phyloP scores from a whole-genome alignment of 164 flowering plant genomes.

The Aristolochia californica region DNA sequence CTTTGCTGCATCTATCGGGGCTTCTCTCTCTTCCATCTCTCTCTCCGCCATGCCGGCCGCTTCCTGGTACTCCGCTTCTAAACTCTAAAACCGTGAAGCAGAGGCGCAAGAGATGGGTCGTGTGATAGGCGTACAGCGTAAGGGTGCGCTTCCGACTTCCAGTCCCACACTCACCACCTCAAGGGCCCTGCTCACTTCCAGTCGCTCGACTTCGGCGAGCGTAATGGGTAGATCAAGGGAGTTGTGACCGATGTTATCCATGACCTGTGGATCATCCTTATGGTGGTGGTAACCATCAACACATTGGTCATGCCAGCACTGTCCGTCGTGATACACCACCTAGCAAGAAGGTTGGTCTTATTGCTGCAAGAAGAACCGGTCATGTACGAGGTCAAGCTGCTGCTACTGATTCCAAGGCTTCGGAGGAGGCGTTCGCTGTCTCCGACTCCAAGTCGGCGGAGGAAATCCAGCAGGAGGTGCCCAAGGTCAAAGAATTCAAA shows the following conservation, averaged over 20 bases:
- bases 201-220: slow-evolving; percentile 48
- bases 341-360: slow-evolving; percentile 14
- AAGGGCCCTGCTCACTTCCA: slow-evolving; percentile 55
- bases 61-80: too few relatives aligned
- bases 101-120: slow-evolving; percentile 8
- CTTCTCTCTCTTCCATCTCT: too few relatives aligned
- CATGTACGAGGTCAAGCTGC: slow-evolving; percentile 17
- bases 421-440: too few relatives aligned
- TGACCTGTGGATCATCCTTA: slow-evolving; percentile 23
- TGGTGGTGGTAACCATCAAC: slow-evolving; percentile 21
- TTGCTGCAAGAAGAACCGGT: slow-evolving; percentile 19
- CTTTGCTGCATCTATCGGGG: too few relatives aligned
- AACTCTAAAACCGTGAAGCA: not conserved
- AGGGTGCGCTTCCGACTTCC: slow-evolving; percentile 18
- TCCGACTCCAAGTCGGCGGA: too few relatives aligned
- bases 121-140: slow-evolving; percentile 15
- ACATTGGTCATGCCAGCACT: slow-evolving; percentile 43
- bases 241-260: slow-evolving; percentile 41
- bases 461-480: too few relatives aligned
- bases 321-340: slow-evolving; percentile 18
- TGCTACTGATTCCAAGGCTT: slow-evolving; percentile 18
- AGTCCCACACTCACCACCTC: slow-evolving; percentile 33
- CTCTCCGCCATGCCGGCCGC: too few relatives aligned
- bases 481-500: too few relatives aligned
- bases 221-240: slow-evolving; percentile 51